phyloP scores from a whole-genome alignment of 768 basidiomycete species.

The Phlebiopsis gigantea region DNA sequence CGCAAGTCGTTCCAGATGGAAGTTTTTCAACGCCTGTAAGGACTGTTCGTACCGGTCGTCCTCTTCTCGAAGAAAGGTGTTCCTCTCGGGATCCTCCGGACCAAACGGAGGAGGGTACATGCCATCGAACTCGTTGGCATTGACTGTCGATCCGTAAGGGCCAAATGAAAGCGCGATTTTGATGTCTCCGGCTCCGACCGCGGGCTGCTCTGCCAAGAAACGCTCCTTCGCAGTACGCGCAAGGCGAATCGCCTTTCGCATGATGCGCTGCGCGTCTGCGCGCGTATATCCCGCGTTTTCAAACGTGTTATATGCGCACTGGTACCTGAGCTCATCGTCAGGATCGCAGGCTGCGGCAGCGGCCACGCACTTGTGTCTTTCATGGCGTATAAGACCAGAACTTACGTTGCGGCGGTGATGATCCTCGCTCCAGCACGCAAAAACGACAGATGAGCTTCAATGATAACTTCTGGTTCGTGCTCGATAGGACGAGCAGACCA shows the following conservation, averaged over 20 bases:
- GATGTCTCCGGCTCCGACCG: slow-evolving; percentile 21
- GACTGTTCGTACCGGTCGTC: slow-evolving; percentile 32
- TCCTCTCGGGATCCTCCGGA: slow-evolving; percentile 31
- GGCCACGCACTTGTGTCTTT: too few species aligned
- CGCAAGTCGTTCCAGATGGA: slow-evolving; percentile 58
- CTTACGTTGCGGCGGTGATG: slow-evolving; percentile 67
- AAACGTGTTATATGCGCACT: slow-evolving; percentile 55
- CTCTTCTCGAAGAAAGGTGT: slow-evolving; percentile 36
- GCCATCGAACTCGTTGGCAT: slow-evolving; percentile 68
- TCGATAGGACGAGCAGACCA: slow-evolving; percentile 68
- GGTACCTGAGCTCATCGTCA: too few species aligned
- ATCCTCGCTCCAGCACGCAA: slow-evolving; percentile 60
- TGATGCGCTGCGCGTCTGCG: slow-evolving; percentile 38
- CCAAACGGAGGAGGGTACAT: slow-evolving; percentile 75
- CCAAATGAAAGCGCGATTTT: slow-evolving; percentile 68
- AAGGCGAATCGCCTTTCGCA: slow-evolving; percentile 48
- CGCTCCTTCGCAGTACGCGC: slow-evolving; percentile 41
- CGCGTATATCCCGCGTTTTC: slow-evolving; percentile 42
- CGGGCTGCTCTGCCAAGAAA: slow-evolving; percentile 23
- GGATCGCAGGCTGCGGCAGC: too few species aligned
- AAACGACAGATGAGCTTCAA: slow-evolving; percentile 59
- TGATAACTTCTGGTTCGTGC: slow-evolving; percentile 46
- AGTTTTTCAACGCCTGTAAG: slow-evolving; percentile 48
- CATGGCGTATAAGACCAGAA: too few species aligned
- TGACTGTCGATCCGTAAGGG: slow-evolving; percentile 64